These are phyloP conservation scores for Aspergillus vadensis DNA, from an alignment of 2,329 filamentous ascomycete genomes.

Conservation along the genomic window DNA sequence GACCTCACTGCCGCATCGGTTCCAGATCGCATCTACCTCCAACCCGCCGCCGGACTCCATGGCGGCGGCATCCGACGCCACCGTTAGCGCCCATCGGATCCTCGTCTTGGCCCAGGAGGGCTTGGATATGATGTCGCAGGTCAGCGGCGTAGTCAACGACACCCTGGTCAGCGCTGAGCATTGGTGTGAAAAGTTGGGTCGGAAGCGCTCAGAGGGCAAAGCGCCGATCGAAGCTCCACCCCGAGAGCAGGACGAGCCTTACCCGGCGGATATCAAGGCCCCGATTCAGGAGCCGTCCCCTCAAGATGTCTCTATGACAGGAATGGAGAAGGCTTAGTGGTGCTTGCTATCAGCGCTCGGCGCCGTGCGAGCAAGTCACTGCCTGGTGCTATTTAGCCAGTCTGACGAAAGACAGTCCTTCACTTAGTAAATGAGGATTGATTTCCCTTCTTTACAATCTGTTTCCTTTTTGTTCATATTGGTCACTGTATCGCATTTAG, in stretches of 20 bases:
- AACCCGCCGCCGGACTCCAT: constrained; percentile 37
- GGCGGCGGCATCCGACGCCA: constrained; percentile 47
- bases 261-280: constrained; percentile 33
- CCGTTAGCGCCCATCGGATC: constrained; percentile 69
- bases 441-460: neutral
- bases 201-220: constrained; percentile 40
- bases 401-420: neutral
- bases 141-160: constrained; percentile 82
- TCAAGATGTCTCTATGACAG: constrained; percentile 41
- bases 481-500: no score
- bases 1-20: constrained; percentile 79
- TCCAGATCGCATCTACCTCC: constrained; percentile 68
- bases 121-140: constrained; percentile 90
- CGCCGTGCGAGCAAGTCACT: no score
- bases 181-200: constrained; percentile 80
- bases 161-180: constrained; percentile 88
- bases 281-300: constrained; percentile 21
- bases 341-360: no score
- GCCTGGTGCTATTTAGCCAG: no score
- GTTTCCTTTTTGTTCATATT: neutral
- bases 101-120: constrained; percentile 86
- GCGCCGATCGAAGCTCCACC: constrained; percentile 6
- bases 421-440: neutral
- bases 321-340: constrained; percentile 34
- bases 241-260: constrained; percentile 20